phyloP scores from a whole-genome alignment of 2,329 filamentous ascomycete species.

The Stagonosporopsis chrysanthemi region DNA sequence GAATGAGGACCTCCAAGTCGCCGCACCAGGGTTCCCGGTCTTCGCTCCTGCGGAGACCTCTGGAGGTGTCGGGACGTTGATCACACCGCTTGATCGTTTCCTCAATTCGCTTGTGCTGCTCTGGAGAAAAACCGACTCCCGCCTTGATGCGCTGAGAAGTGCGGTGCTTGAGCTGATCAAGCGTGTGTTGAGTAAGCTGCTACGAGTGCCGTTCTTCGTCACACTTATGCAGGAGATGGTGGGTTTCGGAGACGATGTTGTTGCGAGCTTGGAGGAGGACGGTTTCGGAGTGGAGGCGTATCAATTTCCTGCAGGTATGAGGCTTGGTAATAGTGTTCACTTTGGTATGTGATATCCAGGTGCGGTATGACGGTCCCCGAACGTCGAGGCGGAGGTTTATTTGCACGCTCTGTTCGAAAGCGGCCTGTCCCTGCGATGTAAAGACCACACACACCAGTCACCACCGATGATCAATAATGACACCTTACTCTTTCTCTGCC shows the following conservation, averaged over 20 bases:
- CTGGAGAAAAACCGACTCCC: slow-evolving; percentile 29
- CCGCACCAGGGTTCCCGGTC: not conserved
- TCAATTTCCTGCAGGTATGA: not conserved
- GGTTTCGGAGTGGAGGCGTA: slow-evolving; percentile 28
- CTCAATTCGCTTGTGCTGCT: slow-evolving; percentile 33
- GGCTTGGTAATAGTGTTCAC: not conserved
- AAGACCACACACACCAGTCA: too few species aligned
- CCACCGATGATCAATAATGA: too few species aligned
- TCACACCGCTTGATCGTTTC: slow-evolving; percentile 20
- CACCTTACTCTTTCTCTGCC: too few species aligned
- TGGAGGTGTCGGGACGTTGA: not conserved
- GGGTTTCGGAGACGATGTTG: slow-evolving; percentile 25
- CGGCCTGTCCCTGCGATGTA: too few species aligned
- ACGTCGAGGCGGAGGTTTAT: too few species aligned
- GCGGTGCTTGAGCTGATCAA: slow-evolving; percentile 30
- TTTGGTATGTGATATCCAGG: not conserved
- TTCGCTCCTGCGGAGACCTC: not conserved
- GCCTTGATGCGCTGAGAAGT: slow-evolving; percentile 25
- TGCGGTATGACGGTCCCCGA: not conserved
- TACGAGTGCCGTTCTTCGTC: slow-evolving; percentile 25
- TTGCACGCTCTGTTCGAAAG: too few species aligned
- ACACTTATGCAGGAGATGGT: slow-evolving; percentile 23
- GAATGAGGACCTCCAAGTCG: not conserved
- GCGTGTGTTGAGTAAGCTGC: slow-evolving; percentile 20
- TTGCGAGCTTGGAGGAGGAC: slow-evolving; percentile 27